phyloP scores from a whole-genome alignment of 192 early-diverging fungal genomes.

The Chytriomyces sp. region DNA sequence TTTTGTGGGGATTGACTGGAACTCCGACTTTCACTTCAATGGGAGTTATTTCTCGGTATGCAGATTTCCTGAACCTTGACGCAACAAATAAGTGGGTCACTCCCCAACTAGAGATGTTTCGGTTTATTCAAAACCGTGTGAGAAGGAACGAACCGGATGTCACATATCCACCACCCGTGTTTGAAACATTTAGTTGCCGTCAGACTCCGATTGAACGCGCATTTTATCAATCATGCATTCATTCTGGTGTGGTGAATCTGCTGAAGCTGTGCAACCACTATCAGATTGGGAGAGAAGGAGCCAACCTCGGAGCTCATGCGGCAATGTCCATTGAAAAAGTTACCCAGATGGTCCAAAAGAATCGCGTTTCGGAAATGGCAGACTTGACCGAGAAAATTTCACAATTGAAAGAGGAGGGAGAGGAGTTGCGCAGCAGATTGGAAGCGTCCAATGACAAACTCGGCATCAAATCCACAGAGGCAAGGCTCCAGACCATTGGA shows the following conservation, averaged over 20 bases:
- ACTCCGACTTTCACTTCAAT: neutral
- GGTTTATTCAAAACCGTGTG: no score
- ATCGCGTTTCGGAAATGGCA: neutral
- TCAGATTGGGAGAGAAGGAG: neutral
- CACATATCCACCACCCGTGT: no score
- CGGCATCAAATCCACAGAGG: neutral
- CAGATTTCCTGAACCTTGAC: neutral
- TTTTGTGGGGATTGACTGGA: conserved; percentile 20
- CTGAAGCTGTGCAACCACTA: conserved; percentile 27
- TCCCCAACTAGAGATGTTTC: neutral
- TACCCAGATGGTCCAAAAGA: conserved; percentile 9
- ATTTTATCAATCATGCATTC: neutral
- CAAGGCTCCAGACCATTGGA: no score
- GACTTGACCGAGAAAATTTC: no score
- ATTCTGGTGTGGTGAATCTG: neutral
- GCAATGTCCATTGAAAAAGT: conserved; percentile 22
- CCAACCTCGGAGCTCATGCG: neutral
- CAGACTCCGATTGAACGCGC: neutral
- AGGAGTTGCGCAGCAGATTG: no score
- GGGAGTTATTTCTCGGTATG: conserved; percentile 5
- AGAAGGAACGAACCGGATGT: no score
- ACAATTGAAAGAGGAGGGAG: no score
- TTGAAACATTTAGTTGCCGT: no score
- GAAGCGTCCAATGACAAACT: no score
- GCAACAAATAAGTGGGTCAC: neutral